phyloP scores from a whole-genome alignment of 2,329 filamentous ascomycete species.

The Eutypa lata region DNA sequence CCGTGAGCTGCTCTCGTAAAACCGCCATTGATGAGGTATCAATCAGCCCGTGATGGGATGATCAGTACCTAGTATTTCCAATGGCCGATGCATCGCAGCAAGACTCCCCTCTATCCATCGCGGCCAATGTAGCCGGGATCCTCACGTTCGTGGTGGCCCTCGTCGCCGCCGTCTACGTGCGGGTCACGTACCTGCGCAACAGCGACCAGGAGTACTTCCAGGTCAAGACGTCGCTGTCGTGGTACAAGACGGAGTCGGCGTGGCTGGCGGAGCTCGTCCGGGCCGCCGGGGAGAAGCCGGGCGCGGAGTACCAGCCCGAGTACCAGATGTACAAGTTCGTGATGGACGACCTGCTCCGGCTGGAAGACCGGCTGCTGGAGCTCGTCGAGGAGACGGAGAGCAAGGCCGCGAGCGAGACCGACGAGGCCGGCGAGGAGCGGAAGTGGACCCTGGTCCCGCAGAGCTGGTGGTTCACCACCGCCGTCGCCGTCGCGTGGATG shows the following conservation, averaged over 20 bases:
- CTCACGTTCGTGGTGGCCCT: conserved; percentile 46
- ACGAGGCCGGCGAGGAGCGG: no score
- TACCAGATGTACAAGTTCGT: conserved; percentile 46
- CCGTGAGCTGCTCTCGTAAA: no score
- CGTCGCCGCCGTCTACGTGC: conserved; percentile 39
- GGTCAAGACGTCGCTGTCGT: conserved; percentile 43
- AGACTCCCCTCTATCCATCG: conserved; percentile 44
- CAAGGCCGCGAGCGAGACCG: no score
- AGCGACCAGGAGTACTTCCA: conserved; percentile 45
- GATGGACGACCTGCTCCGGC: conserved; percentile 42
- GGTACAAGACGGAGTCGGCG: conserved; percentile 47
- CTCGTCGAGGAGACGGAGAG: conserved; percentile 27
- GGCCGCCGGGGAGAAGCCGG: conserved; percentile 22
- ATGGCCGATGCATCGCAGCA: conserved; percentile 11
- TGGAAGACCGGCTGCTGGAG: conserved; percentile 43
- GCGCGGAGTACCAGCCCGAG: conserved; percentile 31
- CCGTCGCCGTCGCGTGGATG: no score
- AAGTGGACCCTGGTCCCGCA: no score
- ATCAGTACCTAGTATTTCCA: no score
- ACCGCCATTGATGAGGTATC: no score
- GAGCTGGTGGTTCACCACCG: no score
- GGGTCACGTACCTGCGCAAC: conserved; percentile 40
- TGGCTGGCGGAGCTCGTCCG: conserved; percentile 42
- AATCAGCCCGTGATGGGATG: no score
- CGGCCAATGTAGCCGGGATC: conserved; percentile 41